A percentile compares a stretch with the other conserved stretches of the same genome.
Evolutionary conservation across 1,284 basidiomycete genomes (phyloP).

Genomic region (Apiotrichum brassicae): DNA sequence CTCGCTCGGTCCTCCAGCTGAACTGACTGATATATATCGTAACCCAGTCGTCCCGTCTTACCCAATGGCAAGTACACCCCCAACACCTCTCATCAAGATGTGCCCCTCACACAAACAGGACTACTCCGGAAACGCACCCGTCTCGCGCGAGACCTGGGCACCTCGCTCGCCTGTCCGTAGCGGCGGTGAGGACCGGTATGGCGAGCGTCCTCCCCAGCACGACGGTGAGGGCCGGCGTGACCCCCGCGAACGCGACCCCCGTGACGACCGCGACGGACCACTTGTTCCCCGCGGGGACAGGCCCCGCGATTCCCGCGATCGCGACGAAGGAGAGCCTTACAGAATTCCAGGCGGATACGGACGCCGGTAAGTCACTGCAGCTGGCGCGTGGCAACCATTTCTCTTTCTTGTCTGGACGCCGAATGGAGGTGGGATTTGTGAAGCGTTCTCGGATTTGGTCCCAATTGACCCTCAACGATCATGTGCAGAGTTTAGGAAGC

Average conservation of each 20-base stretch:
- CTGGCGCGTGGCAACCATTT: no score
- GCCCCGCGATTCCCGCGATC: not conserved
- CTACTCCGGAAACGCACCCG: constrained; percentile 20
- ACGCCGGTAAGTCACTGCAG: not conserved
- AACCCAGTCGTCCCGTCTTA: no score
- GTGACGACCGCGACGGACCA: constrained; percentile 5
- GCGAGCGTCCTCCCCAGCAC: constrained; percentile 13
- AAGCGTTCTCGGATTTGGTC: no score
- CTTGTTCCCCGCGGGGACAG: not conserved
- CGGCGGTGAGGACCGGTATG: constrained; percentile 8
- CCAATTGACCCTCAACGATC: no score
- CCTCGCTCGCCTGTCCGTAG: constrained; percentile 22
- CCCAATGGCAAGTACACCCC: no score
- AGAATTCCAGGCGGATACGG: not conserved
- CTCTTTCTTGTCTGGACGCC: no score
- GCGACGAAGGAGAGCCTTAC: constrained; percentile 2
- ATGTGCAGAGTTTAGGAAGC: no score
- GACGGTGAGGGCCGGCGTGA: constrained; percentile 6
- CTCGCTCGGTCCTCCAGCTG: no score
- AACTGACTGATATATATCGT: no score
- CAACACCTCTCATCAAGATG: not conserved
- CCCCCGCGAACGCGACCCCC: constrained; percentile 1
- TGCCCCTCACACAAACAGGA: constrained; percentile 5
- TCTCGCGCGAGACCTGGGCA: constrained; percentile 38
- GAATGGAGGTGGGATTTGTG: no score